Conservation (phyloP, 1,139 yeast species). For the Barnettozyma hawaiiensis region DNA sequence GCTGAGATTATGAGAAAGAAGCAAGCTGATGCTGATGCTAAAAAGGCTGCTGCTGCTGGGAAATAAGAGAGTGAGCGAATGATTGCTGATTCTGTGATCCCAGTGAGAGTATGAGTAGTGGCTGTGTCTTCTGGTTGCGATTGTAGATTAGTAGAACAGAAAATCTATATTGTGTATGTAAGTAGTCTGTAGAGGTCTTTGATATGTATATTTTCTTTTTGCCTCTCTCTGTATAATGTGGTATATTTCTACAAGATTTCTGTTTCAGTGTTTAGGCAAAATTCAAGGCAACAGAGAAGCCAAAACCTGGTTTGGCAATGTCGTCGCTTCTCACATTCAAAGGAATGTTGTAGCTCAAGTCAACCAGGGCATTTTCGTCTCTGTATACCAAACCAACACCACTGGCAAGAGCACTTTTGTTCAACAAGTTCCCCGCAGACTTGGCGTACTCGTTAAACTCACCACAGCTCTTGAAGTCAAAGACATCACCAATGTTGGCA, state of each 20-base stretch:
- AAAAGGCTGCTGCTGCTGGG: conserved; percentile 45
- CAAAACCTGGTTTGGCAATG: conserved; percentile 29
- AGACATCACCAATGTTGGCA: conserved; percentile 24
- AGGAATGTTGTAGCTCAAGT: conserved; percentile 31
- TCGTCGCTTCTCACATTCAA: conserved; percentile 26
- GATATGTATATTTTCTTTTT: background rate
- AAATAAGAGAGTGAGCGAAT: too few relatives aligned
- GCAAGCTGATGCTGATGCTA: conserved; percentile 75
- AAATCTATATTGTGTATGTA: background rate
- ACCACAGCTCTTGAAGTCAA: conserved; percentile 7
- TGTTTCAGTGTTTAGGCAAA: conserved; percentile 17
- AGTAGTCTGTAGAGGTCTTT: background rate
- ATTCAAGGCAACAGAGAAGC: conserved; percentile 29
- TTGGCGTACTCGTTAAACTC: conserved; percentile 7
- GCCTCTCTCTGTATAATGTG: too few relatives aligned
- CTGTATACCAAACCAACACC: conserved; percentile 30
- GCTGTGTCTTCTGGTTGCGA: background rate
- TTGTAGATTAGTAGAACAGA: conserved; percentile 1
- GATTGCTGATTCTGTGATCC: background rate
- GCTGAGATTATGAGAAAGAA: conserved; percentile 86
- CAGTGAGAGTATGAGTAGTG: background rate
- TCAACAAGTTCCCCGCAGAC: conserved; percentile 17
- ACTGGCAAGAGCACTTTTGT: conserved; percentile 26
- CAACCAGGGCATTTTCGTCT: conserved; percentile 27
- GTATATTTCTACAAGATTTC: background rate